Conservation (phyloP, 1,284 basidiomycete species). For the Heterobasidion parviporum region DNA sequence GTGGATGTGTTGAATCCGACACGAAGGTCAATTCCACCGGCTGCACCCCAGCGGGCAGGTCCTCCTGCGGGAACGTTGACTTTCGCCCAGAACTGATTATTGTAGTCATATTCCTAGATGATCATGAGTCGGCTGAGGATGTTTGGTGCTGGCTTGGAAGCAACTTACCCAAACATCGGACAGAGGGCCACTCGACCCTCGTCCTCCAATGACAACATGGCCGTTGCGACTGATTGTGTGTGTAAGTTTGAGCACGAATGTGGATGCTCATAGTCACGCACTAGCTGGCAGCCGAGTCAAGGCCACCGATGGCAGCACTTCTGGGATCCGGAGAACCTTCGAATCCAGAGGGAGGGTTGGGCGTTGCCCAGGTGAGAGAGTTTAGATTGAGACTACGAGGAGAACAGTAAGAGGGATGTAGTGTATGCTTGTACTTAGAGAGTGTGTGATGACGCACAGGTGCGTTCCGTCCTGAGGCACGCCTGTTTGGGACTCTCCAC, state of each 20-base stretch:
- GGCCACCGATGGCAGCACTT: slow-evolving; percentile 51
- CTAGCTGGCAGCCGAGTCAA: slow-evolving; percentile 74
- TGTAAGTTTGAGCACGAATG: slow-evolving; percentile 8
- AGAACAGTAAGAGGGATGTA: background rate
- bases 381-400: slow-evolving; percentile 46
- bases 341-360: slow-evolving; percentile 40
- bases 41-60: slow-evolving; percentile 55
- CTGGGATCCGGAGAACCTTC: slow-evolving; percentile 46
- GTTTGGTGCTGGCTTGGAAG: background rate
- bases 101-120: slow-evolving; percentile 64
- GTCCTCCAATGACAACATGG: slow-evolving; percentile 66
- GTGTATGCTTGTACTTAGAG: background rate
- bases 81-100: slow-evolving; percentile 63
- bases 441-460: slow-evolving; percentile 36
- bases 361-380: slow-evolving; percentile 51
- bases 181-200: slow-evolving; percentile 42
- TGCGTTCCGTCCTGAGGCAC: slow-evolving; percentile 58
- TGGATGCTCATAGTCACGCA: slow-evolving; percentile 27
- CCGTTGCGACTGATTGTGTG: slow-evolving; percentile 46
- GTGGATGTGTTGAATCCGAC: slow-evolving; percentile 27
- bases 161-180: slow-evolving; percentile 63
- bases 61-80: slow-evolving; percentile 41
- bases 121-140: background rate
- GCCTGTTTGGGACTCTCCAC: slow-evolving; percentile 61
- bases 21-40: slow-evolving; percentile 60